Conservation (phyloP, 805 yeast species). For the Yarrowia yakushimensis region DNA sequence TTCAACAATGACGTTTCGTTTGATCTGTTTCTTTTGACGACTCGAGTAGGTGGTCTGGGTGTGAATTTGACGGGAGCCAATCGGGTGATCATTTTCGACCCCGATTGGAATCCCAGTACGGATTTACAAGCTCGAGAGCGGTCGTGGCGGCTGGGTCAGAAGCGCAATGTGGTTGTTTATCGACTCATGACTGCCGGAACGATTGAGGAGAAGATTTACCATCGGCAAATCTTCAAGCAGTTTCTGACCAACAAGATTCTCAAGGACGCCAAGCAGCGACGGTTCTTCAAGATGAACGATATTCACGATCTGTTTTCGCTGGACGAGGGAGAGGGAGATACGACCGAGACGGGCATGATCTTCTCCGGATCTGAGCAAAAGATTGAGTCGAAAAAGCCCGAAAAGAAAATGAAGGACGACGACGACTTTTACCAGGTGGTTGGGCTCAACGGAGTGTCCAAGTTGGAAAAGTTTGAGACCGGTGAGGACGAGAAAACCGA, state of each 20-base stretch:
- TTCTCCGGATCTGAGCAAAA: constrained; percentile 37
- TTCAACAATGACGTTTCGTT: constrained; percentile 63
- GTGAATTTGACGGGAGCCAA: constrained; percentile 93
- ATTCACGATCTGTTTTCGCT: constrained; percentile 83
- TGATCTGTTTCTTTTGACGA: constrained; percentile 75
- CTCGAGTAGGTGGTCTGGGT: constrained; percentile 95
- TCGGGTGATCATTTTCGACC: constrained; percentile 89
- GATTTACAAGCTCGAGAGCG: constrained; percentile 95
- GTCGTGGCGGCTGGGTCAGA: constrained; percentile 97
- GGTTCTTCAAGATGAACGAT: constrained; percentile 91
- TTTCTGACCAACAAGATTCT: constrained; percentile 87
- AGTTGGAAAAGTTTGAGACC: constrained; percentile 59
- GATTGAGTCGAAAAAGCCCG: constrained; percentile 25
- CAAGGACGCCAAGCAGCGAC: constrained; percentile 89
- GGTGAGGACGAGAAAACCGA: constrained; percentile 38
- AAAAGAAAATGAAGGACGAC: constrained; percentile 37
- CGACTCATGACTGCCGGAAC: constrained; percentile 92
- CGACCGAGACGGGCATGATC: background rate
- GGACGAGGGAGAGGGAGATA: constrained; percentile 49
- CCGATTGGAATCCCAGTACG: constrained; percentile 98
- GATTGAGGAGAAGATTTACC: constrained; percentile 94
- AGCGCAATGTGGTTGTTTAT: constrained; percentile 84
- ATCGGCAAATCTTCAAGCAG: constrained; percentile 94
- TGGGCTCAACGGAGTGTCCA: constrained; percentile 66
- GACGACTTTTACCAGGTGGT: constrained; percentile 70